Conservation (phyloP, 192 early-diverging fungal species). For the Podila minutissima region DNA sequence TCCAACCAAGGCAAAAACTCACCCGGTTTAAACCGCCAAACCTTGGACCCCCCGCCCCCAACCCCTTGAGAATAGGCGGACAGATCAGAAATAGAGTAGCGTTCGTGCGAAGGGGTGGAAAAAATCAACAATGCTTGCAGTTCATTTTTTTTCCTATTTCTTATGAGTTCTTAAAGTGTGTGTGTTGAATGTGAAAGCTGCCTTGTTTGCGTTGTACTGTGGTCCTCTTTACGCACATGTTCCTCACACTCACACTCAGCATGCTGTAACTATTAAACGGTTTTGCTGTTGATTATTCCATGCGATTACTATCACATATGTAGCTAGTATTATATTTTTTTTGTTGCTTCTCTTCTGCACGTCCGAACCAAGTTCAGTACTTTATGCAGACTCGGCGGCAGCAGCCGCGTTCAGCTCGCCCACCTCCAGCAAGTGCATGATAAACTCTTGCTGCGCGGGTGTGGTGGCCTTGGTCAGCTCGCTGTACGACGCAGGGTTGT, state of each 20-base stretch:
- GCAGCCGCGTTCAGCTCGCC: slow-evolving; percentile 53
- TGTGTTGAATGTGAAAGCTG: too few relatives aligned
- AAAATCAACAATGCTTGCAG: too few relatives aligned
- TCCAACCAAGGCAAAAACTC: too few relatives aligned
- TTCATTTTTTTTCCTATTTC: too few relatives aligned
- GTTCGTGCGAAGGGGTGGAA: too few relatives aligned
- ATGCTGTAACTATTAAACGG: not conserved
- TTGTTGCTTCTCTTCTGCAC: not conserved
- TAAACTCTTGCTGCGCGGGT: slow-evolving; percentile 58
- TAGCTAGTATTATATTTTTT: not conserved
- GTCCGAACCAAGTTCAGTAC: not conserved
- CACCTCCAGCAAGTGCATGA: slow-evolving; percentile 56
- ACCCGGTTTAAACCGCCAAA: too few relatives aligned
- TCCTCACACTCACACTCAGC: not conserved
- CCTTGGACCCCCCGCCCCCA: too few relatives aligned
- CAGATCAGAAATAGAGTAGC: too few relatives aligned
- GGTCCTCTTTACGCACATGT: not conserved
- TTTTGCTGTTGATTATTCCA: not conserved
- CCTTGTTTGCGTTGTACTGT: not conserved
- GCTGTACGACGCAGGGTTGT: slow-evolving; percentile 62
- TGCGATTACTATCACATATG: not conserved
- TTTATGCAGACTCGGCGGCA: slow-evolving; percentile 16
- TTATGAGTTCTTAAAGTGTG: too few relatives aligned
- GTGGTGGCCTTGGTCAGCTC: slow-evolving; percentile 65
- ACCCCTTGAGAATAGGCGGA: too few relatives aligned